Percentiles rank a stretch among this genome's conserved stretches.
phyloP scores from a whole-genome alignment of 352 stramenopile species.

The Globisporangium viniferum region DNA sequence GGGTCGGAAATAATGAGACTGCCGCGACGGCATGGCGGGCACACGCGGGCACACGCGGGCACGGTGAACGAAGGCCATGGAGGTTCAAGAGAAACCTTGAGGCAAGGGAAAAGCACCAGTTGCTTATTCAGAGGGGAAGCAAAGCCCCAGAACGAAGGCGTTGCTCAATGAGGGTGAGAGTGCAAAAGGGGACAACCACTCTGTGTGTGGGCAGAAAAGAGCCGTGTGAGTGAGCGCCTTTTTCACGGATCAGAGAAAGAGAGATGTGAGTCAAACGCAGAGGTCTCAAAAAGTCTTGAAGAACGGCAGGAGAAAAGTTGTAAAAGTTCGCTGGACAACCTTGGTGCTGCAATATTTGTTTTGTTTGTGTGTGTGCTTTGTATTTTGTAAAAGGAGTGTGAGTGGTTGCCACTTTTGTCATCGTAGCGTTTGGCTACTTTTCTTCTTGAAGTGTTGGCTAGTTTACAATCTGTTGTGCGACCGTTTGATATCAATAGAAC shows the following conservation, averaged over 20 bases:
- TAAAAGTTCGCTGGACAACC: not conserved
- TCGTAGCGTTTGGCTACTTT: constrained; percentile 2
- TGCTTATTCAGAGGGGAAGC: not conserved
- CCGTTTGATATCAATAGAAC: not conserved
- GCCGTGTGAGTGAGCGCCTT: not conserved
- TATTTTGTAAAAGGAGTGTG: too few relatives aligned
- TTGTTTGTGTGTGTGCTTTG: too few relatives aligned
- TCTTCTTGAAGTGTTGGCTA: constrained; percentile 3
- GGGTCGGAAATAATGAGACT: constrained; percentile 2
- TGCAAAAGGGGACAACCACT: not conserved
- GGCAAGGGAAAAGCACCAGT: not conserved
- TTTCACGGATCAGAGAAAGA: constrained; percentile 1
- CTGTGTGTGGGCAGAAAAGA: not conserved
- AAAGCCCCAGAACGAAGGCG: not conserved
- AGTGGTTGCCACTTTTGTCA: not conserved
- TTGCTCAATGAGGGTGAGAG: not conserved
- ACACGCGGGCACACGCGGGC: not conserved
- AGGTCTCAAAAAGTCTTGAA: not conserved
- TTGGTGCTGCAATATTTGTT: not conserved
- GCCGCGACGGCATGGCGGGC: not conserved
- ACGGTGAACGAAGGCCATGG: not conserved
- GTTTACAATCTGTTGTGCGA: not conserved
- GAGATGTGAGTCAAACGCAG: not conserved
- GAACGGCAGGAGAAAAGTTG: not conserved
- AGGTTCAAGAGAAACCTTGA: not conserved